These are phyloP conservation scores for Phyllosticta ampelicida DNA, from an alignment of 2,329 filamentous ascomycete species.

Conservation along the genomic window DNA sequence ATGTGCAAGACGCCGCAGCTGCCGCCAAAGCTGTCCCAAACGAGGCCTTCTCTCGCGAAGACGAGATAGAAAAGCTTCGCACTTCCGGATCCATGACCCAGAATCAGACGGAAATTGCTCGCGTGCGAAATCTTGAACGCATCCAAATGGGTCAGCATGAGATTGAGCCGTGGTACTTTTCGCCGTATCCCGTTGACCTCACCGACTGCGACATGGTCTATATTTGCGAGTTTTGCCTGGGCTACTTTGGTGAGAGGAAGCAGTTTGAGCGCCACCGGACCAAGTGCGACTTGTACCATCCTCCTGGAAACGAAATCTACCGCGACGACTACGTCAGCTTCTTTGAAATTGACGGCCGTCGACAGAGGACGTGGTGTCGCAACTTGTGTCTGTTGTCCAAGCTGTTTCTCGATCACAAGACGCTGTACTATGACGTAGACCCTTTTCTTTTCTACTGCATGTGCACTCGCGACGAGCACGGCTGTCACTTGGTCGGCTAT, in stretches of 20 bases:
- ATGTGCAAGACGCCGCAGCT: conserved; percentile 41
- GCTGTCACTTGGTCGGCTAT: conserved; percentile 95
- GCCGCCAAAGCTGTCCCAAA: conserved; percentile 42
- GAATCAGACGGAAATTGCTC: conserved; percentile 91
- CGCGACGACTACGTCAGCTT: conserved; percentile 89
- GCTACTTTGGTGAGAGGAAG: conserved; percentile 75
- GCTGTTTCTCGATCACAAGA: conserved; percentile 96
- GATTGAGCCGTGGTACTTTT: conserved; percentile 98
- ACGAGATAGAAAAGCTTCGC: conserved; percentile 91
- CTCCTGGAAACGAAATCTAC: conserved; percentile 96
- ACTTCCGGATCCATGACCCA: conserved; percentile 98
- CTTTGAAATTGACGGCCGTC: conserved; percentile 90
- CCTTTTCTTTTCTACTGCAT: conserved; percentile 98
- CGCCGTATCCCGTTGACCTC: conserved; percentile 85
- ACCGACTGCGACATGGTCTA: conserved; percentile 82
- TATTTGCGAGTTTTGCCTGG: conserved; percentile 94
- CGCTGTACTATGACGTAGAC: conserved; percentile 98
- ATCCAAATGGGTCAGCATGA: conserved; percentile 90
- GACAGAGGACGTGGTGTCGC: conserved; percentile 91
- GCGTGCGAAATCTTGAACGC: conserved; percentile 87
- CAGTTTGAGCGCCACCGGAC: conserved; percentile 75
- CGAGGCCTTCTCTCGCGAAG: conserved; percentile 61
- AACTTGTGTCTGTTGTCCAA: conserved; percentile 92
- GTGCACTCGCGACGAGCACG: conserved; percentile 78
- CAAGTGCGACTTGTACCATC: conserved; percentile 86